Conservation (phyloP, 139 green algal genomes). For the Volvox reticuliferus region DNA sequence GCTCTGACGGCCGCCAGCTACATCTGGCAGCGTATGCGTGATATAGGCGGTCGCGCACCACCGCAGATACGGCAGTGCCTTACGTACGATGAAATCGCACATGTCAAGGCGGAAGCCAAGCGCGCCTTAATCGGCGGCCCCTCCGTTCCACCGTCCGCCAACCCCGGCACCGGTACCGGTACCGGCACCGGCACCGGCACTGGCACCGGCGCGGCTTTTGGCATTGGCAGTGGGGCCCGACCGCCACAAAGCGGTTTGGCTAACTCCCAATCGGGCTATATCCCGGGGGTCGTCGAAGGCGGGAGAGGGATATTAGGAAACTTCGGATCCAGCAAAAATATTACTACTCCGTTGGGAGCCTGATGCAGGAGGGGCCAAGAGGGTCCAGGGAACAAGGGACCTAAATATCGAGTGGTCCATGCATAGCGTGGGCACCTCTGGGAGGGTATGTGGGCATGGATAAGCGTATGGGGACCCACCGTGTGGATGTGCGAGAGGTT, state of each 20-base stretch:
- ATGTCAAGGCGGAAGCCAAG: slow-evolving; percentile 24
- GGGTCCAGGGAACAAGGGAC: not conserved
- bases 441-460: not conserved
- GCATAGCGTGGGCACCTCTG: not conserved
- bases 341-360: not conserved
- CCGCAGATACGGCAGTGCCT: slow-evolving; percentile 56
- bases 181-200: not conserved
- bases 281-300: not conserved
- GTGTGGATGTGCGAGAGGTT: too few relatives aligned
- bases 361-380: not conserved
- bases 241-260: not conserved
- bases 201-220: not conserved
- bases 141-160: not conserved
- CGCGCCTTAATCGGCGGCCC: not conserved
- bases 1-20: slow-evolving; percentile 41
- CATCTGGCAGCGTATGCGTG: slow-evolving; percentile 50
- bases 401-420: not conserved
- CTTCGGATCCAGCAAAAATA: not conserved
- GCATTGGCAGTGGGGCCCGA: not conserved
- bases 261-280: not conserved
- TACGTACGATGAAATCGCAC: slow-evolving; percentile 54
- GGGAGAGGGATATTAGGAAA: not conserved
- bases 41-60: slow-evolving; percentile 3
- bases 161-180: not conserved
- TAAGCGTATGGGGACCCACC: not conserved